Percentiles rank a stretch among this genome's conserved stretches.
Conservation (phyloP, 805 yeast species). For the Wickerhamiella hasegawae region DNA sequence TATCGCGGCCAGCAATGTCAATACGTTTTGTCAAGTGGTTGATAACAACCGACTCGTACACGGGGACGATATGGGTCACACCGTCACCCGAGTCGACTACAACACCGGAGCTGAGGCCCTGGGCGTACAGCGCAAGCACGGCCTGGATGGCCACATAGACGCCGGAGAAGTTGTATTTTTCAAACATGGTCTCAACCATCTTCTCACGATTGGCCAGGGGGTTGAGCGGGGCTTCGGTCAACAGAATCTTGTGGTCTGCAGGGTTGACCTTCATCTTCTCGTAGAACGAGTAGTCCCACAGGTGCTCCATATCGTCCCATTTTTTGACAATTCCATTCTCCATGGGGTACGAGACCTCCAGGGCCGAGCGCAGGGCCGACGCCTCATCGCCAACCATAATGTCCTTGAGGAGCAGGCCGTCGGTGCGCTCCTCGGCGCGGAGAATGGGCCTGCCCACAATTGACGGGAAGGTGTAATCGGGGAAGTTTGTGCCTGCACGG, state of each 20-base stretch:
- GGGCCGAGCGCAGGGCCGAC: conserved; percentile 68
- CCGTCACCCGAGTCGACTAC: conserved; percentile 99
- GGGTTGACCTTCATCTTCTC: conserved; percentile 65
- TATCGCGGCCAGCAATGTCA: conserved; percentile 97
- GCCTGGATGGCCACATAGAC: conserved; percentile 95
- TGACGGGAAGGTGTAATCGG: conserved; percentile 92
- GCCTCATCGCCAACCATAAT: conserved; percentile 98
- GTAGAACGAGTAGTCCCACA: conserved; percentile 95
- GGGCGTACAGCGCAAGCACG: conserved; percentile 93
- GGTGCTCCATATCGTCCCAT: conserved; percentile 98
- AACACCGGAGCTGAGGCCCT: conserved; percentile 91
- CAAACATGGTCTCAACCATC: conserved; percentile 89
- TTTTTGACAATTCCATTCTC: conserved; percentile 94
- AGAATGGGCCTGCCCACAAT: conserved; percentile 94
- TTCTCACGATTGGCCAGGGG: conserved; percentile 78
- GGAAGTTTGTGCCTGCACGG: conserved; percentile 91
- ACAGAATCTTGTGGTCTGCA: conserved; percentile 61
- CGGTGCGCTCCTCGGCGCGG: conserved; percentile 86
- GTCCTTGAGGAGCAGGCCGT: conserved; percentile 68
- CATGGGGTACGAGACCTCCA: conserved; percentile 95
- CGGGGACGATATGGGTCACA: conserved; percentile 96
- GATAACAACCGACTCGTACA: conserved; percentile 90
- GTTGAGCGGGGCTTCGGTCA: conserved; percentile 98
- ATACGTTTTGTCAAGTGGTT: conserved; percentile 83
- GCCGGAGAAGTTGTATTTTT: conserved; percentile 77